phyloP scores from a whole-genome alignment of 768 basidiomycete species.

The Tubosaeta brunneosetosa region DNA sequence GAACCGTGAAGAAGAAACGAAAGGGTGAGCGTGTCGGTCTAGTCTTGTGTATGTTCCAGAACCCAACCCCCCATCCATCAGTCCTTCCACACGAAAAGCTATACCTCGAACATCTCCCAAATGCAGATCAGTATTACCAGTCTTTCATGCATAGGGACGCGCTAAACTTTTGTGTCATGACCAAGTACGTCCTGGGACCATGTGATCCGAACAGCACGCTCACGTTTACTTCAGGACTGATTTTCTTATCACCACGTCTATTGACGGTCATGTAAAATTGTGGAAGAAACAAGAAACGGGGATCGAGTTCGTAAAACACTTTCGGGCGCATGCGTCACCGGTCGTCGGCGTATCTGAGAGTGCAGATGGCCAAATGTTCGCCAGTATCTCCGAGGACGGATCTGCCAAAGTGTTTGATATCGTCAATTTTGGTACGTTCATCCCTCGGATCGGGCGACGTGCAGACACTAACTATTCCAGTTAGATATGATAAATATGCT shows the following conservation, averaged over 20 bases:
- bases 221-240: constrained; percentile 60
- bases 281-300: constrained; percentile 98
- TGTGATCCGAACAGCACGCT: not conserved
- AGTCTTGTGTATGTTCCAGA: not conserved
- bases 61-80: constrained; percentile 32
- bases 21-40: constrained; percentile 53
- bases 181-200: constrained; percentile 53
- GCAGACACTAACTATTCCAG: not conserved
- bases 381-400: constrained; percentile 87
- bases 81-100: constrained; percentile 91
- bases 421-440: constrained; percentile 83
- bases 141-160: constrained; percentile 98
- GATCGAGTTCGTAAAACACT: constrained; percentile 98
- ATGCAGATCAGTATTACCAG: constrained; percentile 91
- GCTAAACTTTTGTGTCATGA: constrained; percentile 84
- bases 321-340: constrained; percentile 83
- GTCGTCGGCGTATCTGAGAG: constrained; percentile 80
- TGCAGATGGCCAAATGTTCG: constrained; percentile 88
- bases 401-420: constrained; percentile 96
- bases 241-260: constrained; percentile 89
- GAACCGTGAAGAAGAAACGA: constrained; percentile 65
- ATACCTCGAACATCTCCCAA: constrained; percentile 89
- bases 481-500: constrained; percentile 99
- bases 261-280: constrained; percentile 94
- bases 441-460: not conserved